These are phyloP conservation scores for Alternaria sp. DNA, from an alignment of 2,329 filamentous ascomycete genomes.

Conservation along the genomic window DNA sequence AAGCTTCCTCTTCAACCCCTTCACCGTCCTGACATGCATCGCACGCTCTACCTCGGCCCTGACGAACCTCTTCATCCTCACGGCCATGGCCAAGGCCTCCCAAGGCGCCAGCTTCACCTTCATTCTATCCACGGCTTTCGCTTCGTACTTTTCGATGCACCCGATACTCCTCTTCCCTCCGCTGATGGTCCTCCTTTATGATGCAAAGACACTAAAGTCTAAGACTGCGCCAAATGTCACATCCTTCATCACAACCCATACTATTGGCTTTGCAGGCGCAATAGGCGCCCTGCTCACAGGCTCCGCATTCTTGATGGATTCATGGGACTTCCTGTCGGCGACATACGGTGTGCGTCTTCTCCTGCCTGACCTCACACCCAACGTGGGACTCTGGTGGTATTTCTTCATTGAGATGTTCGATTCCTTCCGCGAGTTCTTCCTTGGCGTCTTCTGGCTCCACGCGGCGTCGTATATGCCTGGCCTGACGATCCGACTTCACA, in stretches of 20 bases:
- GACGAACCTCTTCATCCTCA: slow-evolving; percentile 85
- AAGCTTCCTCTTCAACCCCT: slow-evolving; percentile 93
- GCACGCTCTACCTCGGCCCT: slow-evolving; percentile 90
- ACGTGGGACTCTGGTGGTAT: slow-evolving; percentile 98
- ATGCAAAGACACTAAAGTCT: slow-evolving; percentile 40
- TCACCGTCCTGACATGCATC: slow-evolving; percentile 89
- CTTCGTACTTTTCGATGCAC: slow-evolving; percentile 91
- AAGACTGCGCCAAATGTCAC: slow-evolving; percentile 41
- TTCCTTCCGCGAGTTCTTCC: slow-evolving; percentile 95
- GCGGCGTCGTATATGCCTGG: slow-evolving; percentile 89
- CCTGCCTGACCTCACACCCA: slow-evolving; percentile 91
- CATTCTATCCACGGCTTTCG: slow-evolving; percentile 85
- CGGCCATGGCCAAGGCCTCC: slow-evolving; percentile 83
- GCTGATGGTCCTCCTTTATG: slow-evolving; percentile 78
- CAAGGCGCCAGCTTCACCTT: slow-evolving; percentile 75
- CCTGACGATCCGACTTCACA: slow-evolving; percentile 80
- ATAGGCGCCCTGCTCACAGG: slow-evolving; percentile 68
- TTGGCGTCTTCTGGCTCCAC: slow-evolving; percentile 98
- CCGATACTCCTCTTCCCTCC: slow-evolving; percentile 87
- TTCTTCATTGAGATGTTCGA: slow-evolving; percentile 99
- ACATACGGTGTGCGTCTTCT: slow-evolving; percentile 95
- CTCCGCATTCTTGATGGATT: slow-evolving; percentile 78
- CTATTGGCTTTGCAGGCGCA: slow-evolving; percentile 61
- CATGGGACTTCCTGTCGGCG: slow-evolving; percentile 86
- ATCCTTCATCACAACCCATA: slow-evolving; percentile 65